Base-by-base conservation (phyloP, 2,329 filamentous ascomycete species). In the Talaromyces rugulosus region DNA sequence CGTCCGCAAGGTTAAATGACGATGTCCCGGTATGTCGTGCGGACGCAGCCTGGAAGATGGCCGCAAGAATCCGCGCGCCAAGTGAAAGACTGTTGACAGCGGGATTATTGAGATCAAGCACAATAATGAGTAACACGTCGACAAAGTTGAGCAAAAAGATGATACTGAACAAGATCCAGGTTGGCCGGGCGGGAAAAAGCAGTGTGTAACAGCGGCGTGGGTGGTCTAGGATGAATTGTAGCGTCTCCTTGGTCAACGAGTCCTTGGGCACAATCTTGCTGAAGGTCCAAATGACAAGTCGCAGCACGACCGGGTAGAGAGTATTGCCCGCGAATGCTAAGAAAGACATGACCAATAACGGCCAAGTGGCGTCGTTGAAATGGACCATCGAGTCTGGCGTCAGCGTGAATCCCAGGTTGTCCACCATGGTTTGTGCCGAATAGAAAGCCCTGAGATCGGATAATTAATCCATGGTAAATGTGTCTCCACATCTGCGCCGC, bases 271-370 rank as follows among this genome's bases (percentile, higher is more conserved):
- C 67, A 2, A 79, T 57, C 65, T 78, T 82, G 27, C 75, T 80
- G 66, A 81, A 77, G 11, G 69, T 69, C 94, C 95, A 99, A 64
- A 99, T 98, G 65, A 95, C 86, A 70, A 97, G 90, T 7, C 95
- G 89, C 28, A 98, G 84, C 89, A 97, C 93, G 70, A 95, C 91
- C 0, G 94, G 95, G 69, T 98, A 98, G 0, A 90, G 94, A 0
- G 94, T 98, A 71, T 98, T 98, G 61, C 94, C 94, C 63, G 96
- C 91, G 64, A 98, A 87, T 71, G 98, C 95, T 50, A 98, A 83
- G 68, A 96, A 96, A 6, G 87, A 87, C 76, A 92, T 86, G 52
- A 95, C 72, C 23, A 97, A 80, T 53, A 98, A 80, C 0, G 89
- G 87, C 68, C 91, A 89, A 6, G 89, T 81, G 0, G 92, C 91